Base-by-base conservation (phyloP, 176 grass and related monocot species). In the Phoenix dactylifera region DNA sequence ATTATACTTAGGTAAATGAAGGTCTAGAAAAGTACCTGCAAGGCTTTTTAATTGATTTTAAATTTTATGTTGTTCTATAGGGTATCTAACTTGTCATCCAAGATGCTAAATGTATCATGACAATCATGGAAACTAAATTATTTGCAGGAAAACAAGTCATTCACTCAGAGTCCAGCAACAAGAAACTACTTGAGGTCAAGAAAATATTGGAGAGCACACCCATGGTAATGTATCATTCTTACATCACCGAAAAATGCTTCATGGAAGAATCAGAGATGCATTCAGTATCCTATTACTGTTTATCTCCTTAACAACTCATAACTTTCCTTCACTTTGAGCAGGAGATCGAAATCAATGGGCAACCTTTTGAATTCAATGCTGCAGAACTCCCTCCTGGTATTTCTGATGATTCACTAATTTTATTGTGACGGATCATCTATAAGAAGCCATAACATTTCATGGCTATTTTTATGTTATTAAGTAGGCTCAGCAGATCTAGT, bases 141-240 rank as follows among this genome's bases (percentile, higher is more conserved):
- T 22, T 67, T 51, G 54, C 71, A 98, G 93, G 93, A 24, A 98
- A 92, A 81, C 81, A 65, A 49, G 84, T 98, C 9, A 32, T 92
- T 78, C 93, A 98, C 69, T 98, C 87, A 64, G 84, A 98, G 73
- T 62, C 49, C 44, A 83, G 68, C 22, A 86, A 92, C 75, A 88
- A n/a, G 76, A 92, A 88, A 52, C 73, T 92, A 48, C 72, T 88
- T 59, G 79, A 92, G 72, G 66, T 98, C 58, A 92, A 92, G 68
- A 85, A 72, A 67, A 74, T 78, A 65, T 54, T 98, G 54, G 76
- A 83, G 69, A 52, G 20, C 25, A 74, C 92, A 63, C 58, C 71
- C 4, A 76, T 75, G 69, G 76, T 85, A 78, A 48, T 7, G 5
- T 60, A 68, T 63, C 35, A 48, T 74, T 54, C 54, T 78, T 56